phyloP scores from a whole-genome alignment of 2,329 filamentous ascomycete species.

The Alternaria ethzedia region DNA sequence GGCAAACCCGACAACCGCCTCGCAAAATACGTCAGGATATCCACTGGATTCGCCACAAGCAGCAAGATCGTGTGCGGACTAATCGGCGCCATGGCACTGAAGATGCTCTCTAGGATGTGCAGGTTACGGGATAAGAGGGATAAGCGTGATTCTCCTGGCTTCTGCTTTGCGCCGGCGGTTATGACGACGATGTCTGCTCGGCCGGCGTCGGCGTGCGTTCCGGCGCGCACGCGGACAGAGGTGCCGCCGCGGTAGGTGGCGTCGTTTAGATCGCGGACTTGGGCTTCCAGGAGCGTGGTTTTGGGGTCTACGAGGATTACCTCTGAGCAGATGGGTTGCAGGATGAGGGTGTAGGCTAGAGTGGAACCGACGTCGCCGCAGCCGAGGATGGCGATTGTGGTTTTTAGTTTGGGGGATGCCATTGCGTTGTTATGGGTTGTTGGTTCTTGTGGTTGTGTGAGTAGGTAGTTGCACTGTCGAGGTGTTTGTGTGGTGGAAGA shows the following conservation, averaged over 20 bases:
- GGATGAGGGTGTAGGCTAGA: conserved; percentile 59
- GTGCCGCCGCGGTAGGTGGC: conserved; percentile 55
- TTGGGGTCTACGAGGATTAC: conserved; percentile 63
- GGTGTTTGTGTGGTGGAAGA: not conserved
- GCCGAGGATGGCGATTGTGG: conserved; percentile 58
- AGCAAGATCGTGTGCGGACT: conserved; percentile 57
- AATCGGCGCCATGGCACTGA: conserved; percentile 58
- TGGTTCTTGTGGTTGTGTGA: not conserved
- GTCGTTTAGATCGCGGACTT: conserved; percentile 61
- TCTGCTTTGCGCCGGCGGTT: conserved; percentile 62
- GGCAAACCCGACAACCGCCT: conserved; percentile 58
- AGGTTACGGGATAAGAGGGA: conserved; percentile 58
- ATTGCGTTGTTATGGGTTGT: conserved; percentile 20
- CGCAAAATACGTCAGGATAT: conserved; percentile 60
- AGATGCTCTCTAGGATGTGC: conserved; percentile 56
- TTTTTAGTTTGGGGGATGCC: conserved; percentile 40
- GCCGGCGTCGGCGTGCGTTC: conserved; percentile 56
- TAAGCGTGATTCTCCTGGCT: conserved; percentile 54
- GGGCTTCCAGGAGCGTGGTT: conserved; percentile 54
- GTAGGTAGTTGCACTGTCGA: not conserved
- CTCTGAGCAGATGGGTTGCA: conserved; percentile 58
- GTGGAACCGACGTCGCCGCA: conserved; percentile 60
- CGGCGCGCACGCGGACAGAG: conserved; percentile 54
- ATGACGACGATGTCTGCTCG: conserved; percentile 63
- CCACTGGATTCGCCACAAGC: conserved; percentile 62